A percentile compares a stretch with the other conserved stretches of the same genome.
These are phyloP conservation scores for Penicillium tannophilum DNA, from an alignment of 495 filamentous ascomycete species.

Conservation along the genomic window DNA sequence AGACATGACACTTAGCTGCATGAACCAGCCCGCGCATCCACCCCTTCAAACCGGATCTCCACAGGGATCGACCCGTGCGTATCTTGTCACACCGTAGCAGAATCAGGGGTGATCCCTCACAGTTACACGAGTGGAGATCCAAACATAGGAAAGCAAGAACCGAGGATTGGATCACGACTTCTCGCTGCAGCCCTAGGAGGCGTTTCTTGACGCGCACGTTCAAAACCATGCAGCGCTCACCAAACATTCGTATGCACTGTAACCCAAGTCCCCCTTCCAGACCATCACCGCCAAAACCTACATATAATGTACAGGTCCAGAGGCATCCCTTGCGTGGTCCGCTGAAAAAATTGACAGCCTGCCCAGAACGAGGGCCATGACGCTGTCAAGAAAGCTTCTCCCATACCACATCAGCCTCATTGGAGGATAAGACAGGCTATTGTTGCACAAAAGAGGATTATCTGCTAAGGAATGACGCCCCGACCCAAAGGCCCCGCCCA, in stretches of 20 bases:
- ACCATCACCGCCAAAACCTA: neutral
- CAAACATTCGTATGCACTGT: slow-evolving; percentile 5
- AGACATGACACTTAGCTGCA: neutral
- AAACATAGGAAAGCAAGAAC: neutral
- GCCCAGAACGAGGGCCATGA: slow-evolving; percentile 5
- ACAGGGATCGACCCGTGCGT: neutral
- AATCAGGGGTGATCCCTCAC: neutral
- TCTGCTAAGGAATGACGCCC: neutral
- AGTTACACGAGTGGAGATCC: neutral
- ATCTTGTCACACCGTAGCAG: neutral
- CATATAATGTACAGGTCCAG: neutral
- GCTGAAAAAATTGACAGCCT: neutral
- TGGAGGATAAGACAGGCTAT: neutral
- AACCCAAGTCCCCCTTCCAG: slow-evolving; percentile 6
- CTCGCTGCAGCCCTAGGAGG: neutral
- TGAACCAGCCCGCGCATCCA: neutral
- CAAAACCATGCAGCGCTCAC: neutral
- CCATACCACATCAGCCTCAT: slow-evolving; percentile 8
- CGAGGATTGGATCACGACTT: neutral
- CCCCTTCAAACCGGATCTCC: neutral
- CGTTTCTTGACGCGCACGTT: neutral
- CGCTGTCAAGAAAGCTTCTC: slow-evolving; percentile 14
- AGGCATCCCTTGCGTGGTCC: slow-evolving; percentile 15
- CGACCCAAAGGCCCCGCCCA: neutral
- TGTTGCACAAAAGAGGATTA: slow-evolving; percentile 7